Conservation (phyloP, 2,329 filamentous ascomycete species). For the Xylaria sp. region DNA sequence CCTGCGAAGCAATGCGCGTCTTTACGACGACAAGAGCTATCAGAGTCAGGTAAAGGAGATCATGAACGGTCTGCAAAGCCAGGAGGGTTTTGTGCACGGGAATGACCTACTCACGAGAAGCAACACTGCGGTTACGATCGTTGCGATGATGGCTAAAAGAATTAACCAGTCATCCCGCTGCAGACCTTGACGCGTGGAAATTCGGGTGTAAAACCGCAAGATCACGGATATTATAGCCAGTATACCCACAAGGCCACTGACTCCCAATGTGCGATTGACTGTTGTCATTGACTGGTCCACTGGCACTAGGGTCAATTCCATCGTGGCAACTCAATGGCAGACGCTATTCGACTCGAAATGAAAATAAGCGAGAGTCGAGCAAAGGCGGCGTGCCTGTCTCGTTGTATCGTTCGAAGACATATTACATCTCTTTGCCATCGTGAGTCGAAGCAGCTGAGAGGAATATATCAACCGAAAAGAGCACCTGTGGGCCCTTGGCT, state of each 20-base stretch:
- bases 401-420: too few relatives aligned
- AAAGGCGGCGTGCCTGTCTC: too few relatives aligned
- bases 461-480: too few relatives aligned
- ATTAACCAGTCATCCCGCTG: constrained; percentile 9
- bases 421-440: too few relatives aligned
- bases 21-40: neutral
- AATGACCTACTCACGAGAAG: neutral
- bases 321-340: neutral
- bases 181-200: constrained; percentile 4
- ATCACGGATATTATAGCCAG: constrained; percentile 1
- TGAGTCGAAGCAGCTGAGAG: too few relatives aligned
- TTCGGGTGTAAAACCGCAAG: constrained; percentile 5
- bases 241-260: neutral
- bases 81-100: too few relatives aligned
- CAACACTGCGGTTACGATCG: neutral
- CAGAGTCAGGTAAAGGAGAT: neutral
- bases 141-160: neutral
- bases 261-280: neutral
- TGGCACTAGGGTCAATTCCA: neutral
- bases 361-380: too few relatives aligned
- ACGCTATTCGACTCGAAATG: too few relatives aligned
- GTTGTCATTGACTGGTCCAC: neutral
- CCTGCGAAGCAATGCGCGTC: neutral
- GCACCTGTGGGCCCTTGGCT: too few relatives aligned
- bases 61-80: neutral